Evolutionary conservation across 129 eudicot species (phyloP).

Genomic region (Ambrosia artemisiifolia): DNA sequence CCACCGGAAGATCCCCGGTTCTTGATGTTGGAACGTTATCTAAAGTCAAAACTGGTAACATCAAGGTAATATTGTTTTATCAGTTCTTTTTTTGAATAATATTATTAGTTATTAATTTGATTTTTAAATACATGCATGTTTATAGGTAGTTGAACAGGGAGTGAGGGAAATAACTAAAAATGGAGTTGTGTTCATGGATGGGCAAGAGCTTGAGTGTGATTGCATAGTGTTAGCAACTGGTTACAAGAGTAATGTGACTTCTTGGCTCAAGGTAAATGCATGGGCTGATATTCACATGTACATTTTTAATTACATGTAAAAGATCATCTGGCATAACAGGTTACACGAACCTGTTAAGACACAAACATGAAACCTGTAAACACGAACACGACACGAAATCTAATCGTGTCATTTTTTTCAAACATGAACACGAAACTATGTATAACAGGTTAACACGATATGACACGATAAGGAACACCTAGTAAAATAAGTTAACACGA

Average conservation of each 20-base stretch:
- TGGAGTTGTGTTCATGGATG: constrained; percentile 67
- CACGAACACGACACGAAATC: too few species aligned
- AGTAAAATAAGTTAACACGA: too few species aligned
- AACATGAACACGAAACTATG: too few species aligned
- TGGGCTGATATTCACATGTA: background rate
- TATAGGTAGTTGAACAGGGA: constrained; percentile 33
- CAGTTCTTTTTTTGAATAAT: background rate
- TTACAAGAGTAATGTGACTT: constrained; percentile 75
- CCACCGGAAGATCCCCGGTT: constrained; percentile 46
- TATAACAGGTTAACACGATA: too few species aligned
- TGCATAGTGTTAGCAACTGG: constrained; percentile 74
- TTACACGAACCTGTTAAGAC: too few species aligned
- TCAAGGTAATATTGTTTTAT: constrained; percentile 29
- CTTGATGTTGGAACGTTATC: constrained; percentile 47
- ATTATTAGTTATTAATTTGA: background rate
- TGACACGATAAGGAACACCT: too few species aligned
- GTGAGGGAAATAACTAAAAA: constrained; percentile 60
- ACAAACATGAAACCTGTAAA: too few species aligned
- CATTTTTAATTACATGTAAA: too few species aligned
- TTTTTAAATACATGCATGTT: background rate
- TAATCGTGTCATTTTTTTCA: too few species aligned
- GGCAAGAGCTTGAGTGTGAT: constrained; percentile 66
- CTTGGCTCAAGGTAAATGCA: constrained; percentile 68
- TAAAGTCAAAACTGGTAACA: constrained; percentile 41
- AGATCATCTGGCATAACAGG: too few species aligned